Evolutionary conservation across 176 grass and related monocot genomes (phyloP).

Genomic region (Aegilops umbellulata): DNA sequence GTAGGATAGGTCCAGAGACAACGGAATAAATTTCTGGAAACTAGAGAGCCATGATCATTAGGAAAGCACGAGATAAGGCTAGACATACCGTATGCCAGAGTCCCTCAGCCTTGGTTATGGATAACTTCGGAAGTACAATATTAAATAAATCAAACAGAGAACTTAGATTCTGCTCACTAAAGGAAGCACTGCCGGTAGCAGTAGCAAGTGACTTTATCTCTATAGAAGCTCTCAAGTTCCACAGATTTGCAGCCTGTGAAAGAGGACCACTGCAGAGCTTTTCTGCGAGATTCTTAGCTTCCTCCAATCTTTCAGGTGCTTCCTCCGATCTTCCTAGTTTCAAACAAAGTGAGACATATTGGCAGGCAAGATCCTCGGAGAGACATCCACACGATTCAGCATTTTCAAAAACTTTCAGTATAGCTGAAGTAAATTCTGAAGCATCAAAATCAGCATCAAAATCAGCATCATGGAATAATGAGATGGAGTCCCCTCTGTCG

Average conservation of each 20-base stretch:
- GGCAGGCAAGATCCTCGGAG: constrained; percentile 66
- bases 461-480: constrained; percentile 36
- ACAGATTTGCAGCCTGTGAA: constrained; percentile 58
- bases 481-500: constrained; percentile 42
- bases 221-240: constrained; percentile 66
- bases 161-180: constrained; percentile 52
- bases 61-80: neutral
- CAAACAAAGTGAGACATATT: constrained; percentile 62
- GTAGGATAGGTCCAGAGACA: neutral
- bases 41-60: neutral
- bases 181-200: constrained; percentile 32
- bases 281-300: constrained; percentile 71
- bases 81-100: constrained; percentile 83
- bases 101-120: constrained; percentile 54
- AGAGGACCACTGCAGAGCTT: constrained; percentile 66
- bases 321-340: constrained; percentile 64
- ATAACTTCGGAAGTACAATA: constrained; percentile 42
- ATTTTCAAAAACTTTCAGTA: constrained; percentile 65
- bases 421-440: constrained; percentile 49
- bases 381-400: constrained; percentile 66
- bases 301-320: constrained; percentile 68
- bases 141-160: constrained; percentile 69
- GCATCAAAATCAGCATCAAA: constrained; percentile 51
- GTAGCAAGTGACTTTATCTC: constrained; percentile 61
- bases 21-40: neutral